phyloP scores from a whole-genome alignment of 306 rosid species.

The Morella rubra region DNA sequence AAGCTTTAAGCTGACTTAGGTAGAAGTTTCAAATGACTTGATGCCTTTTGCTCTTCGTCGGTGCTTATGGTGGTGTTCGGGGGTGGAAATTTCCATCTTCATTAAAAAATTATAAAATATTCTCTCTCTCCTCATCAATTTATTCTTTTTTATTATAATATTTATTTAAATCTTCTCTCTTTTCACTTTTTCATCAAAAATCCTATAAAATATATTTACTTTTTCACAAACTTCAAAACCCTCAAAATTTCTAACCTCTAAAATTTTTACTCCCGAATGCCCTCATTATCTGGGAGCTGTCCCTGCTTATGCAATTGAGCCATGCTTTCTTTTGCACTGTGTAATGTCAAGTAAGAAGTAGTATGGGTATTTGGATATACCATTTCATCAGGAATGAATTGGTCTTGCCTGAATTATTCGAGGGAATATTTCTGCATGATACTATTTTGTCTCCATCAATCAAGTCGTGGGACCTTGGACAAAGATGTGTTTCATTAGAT shows the following conservation, averaged over 20 bases:
- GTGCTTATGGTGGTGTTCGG: too few relatives aligned
- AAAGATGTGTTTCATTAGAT: slow-evolving; percentile 34
- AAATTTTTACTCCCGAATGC: too few relatives aligned
- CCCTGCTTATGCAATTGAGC: slow-evolving; percentile 21
- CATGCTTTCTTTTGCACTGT: slow-evolving; percentile 15
- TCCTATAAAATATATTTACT: too few relatives aligned
- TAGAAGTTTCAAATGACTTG: background rate
- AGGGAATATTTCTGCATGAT: slow-evolving; percentile 46
- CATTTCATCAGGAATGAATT: slow-evolving; percentile 10
- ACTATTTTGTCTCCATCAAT: slow-evolving; percentile 35
- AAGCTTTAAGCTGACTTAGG: background rate
- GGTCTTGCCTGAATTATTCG: slow-evolving; percentile 29
- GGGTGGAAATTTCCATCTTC: too few relatives aligned
- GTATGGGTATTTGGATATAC: slow-evolving; percentile 6
- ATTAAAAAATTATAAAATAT: too few relatives aligned
- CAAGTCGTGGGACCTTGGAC: slow-evolving; percentile 38
- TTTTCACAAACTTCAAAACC: too few relatives aligned
- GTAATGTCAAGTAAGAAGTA: slow-evolving; percentile 20
- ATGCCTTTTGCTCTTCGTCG: background rate
- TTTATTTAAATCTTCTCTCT: too few relatives aligned
- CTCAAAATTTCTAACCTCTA: too few relatives aligned
- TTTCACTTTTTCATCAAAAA: too few relatives aligned
- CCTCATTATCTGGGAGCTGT: slow-evolving; percentile 5
- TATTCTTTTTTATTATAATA: too few relatives aligned
- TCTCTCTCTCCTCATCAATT: too few relatives aligned